Evolutionary conservation across 768 basidiomycete species (phyloP).

Genomic region (Boletus reticulatus): DNA sequence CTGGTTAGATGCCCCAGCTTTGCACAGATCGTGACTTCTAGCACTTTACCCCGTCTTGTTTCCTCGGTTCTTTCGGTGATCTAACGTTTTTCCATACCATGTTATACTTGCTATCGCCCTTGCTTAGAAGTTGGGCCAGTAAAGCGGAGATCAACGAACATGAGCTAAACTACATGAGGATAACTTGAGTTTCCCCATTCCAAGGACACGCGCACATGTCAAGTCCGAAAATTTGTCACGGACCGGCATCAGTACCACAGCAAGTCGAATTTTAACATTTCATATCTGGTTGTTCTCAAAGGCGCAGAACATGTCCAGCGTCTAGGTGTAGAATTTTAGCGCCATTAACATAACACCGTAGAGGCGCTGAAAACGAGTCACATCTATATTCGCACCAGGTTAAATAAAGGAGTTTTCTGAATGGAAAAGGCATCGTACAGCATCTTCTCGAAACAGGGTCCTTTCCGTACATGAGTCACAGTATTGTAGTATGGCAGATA

Average conservation of each 20-base stretch:
- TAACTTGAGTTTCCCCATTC: neutral
- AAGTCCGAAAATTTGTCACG: neutral
- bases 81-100: neutral
- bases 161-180: neutral
- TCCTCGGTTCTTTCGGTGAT: neutral
- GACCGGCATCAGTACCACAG: too few species aligned
- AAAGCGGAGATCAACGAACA: constrained; percentile 2
- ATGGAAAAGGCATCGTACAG: neutral
- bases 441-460: neutral
- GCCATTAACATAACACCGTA: too few species aligned
- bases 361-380: too few species aligned
- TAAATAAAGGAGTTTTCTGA: neutral
- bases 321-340: too few species aligned
- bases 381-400: neutral
- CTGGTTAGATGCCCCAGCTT: constrained; percentile 37
- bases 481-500: neutral
- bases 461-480: neutral
- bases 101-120: neutral
- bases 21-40: neutral
- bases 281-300: too few species aligned
- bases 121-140: neutral
- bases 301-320: too few species aligned
- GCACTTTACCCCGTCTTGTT: neutral
- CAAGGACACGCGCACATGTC: neutral
- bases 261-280: too few species aligned